phyloP scores from a whole-genome alignment of 1,284 basidiomycete species.

The Waitea zeae region DNA sequence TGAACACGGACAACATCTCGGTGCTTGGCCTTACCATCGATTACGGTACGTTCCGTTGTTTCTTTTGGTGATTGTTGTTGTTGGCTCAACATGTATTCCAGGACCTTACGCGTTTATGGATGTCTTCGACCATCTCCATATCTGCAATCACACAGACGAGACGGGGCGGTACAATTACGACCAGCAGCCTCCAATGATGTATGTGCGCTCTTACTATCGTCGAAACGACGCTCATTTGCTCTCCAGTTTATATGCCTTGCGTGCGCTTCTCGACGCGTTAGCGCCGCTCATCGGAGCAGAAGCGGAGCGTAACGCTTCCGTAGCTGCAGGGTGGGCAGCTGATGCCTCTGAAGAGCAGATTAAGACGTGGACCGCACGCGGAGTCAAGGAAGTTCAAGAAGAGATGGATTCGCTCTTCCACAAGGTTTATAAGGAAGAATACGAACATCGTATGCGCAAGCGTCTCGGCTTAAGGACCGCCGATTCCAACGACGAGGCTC shows the following conservation, averaged over 20 bases:
- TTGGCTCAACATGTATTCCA: slow-evolving; percentile 10
- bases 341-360: slow-evolving; percentile 33
- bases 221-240: background rate
- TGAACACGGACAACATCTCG: slow-evolving; percentile 91
- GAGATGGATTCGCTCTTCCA: slow-evolving; percentile 44
- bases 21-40: slow-evolving; percentile 87
- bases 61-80: background rate
- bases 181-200: slow-evolving; percentile 21
- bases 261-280: slow-evolving; percentile 56
- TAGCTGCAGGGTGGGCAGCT: slow-evolving; percentile 46
- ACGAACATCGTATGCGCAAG: slow-evolving; percentile 53
- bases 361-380: slow-evolving; percentile 42
- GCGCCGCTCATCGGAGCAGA: slow-evolving; percentile 77
- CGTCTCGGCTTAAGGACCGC: slow-evolving; percentile 54
- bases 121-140: slow-evolving; percentile 67
- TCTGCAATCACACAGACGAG: slow-evolving; percentile 89
- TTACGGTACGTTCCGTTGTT: slow-evolving; percentile 37
- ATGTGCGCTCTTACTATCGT: slow-evolving; percentile 6
- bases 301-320: slow-evolving; percentile 30
- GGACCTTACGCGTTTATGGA: slow-evolving; percentile 95
- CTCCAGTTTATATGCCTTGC: slow-evolving; percentile 58
- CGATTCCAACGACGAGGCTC: slow-evolving; percentile 38
- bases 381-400: slow-evolving; percentile 29
- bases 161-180: slow-evolving; percentile 77
- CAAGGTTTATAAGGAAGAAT: slow-evolving; percentile 37